phyloP scores from a whole-genome alignment of 371 early-diverging fungal genomes.

The Mucor piriformis region DNA sequence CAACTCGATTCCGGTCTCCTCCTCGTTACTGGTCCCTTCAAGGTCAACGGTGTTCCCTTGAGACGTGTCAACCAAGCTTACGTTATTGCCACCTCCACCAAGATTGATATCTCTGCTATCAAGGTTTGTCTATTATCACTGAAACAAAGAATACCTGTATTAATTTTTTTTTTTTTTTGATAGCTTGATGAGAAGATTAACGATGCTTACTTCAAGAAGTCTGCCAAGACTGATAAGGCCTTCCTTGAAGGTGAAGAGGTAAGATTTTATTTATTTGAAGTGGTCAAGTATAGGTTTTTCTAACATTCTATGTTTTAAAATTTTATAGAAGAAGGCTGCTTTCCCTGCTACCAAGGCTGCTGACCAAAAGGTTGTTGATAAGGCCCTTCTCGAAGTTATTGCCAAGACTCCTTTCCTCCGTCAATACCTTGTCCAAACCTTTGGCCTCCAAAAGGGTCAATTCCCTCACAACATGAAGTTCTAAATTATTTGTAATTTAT shows the following conservation, averaged over 20 bases:
- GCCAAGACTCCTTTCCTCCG: slow-evolving; percentile 84
- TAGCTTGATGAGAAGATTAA: slow-evolving; percentile 79
- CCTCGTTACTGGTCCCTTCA: slow-evolving; percentile 97
- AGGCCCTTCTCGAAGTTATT: slow-evolving; percentile 76
- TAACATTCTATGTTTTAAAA: neutral
- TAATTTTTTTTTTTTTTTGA: neutral
- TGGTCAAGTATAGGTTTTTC: too few species aligned
- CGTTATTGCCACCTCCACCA: slow-evolving; percentile 98
- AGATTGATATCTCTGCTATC: slow-evolving; percentile 84
- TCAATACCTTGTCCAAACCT: slow-evolving; percentile 85
- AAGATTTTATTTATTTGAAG: slow-evolving; percentile 11
- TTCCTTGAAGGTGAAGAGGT: slow-evolving; percentile 82
- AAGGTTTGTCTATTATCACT: slow-evolving; percentile 46
- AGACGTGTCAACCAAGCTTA: slow-evolving; percentile 98
- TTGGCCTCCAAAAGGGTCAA: slow-evolving; percentile 93
- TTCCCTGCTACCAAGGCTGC: slow-evolving; percentile 73
- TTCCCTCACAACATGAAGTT: slow-evolving; percentile 93
- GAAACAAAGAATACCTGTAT: neutral
- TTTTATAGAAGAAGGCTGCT: slow-evolving; percentile 61
- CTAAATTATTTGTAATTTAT: slow-evolving; percentile 54
- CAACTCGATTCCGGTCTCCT: slow-evolving; percentile 94
- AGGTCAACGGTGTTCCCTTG: slow-evolving; percentile 97
- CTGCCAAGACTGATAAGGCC: slow-evolving; percentile 82
- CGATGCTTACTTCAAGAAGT: slow-evolving; percentile 91
- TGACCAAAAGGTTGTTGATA: slow-evolving; percentile 90